Conservation (phyloP, 257 asterid genomes). For the Primulina eburnea region DNA sequence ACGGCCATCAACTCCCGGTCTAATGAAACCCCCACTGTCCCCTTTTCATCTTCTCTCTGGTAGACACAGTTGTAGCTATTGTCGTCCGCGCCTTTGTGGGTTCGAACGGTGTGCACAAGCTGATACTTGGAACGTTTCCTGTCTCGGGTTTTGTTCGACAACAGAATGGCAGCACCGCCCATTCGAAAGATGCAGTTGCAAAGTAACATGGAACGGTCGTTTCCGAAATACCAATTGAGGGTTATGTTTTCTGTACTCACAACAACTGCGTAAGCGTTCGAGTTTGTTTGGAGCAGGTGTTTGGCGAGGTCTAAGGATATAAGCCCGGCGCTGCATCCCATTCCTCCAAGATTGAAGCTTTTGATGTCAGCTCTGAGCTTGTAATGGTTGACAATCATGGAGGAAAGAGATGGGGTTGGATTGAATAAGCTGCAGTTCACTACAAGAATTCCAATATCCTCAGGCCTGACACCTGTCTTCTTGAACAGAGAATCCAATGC, state of each 20-base stretch:
- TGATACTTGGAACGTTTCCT: slow-evolving; percentile 43
- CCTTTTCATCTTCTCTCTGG: slow-evolving; percentile 51
- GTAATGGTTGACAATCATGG: slow-evolving; percentile 65
- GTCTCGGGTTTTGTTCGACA: slow-evolving; percentile 41
- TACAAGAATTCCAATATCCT: slow-evolving; percentile 48
- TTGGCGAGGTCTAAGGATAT: slow-evolving; percentile 51
- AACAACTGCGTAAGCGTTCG: slow-evolving; percentile 41
- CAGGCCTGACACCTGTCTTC: slow-evolving; percentile 32
- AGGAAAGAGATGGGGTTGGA: slow-evolving; percentile 57
- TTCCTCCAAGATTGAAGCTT: slow-evolving; percentile 57
- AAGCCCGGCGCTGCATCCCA: slow-evolving; percentile 68
- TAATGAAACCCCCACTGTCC: slow-evolving; percentile 41
- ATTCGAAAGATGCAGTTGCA: slow-evolving; percentile 60
- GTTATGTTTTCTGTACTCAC: slow-evolving; percentile 62
- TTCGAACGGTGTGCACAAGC: slow-evolving; percentile 50
- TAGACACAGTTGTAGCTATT: slow-evolving; percentile 54
- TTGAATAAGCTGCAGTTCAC: slow-evolving; percentile 59
- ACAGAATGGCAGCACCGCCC: slow-evolving; percentile 57
- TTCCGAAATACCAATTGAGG: slow-evolving; percentile 61
- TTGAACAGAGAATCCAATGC: slow-evolving; percentile 43
- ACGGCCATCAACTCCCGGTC: slow-evolving; percentile 55
- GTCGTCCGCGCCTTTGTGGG: slow-evolving; percentile 56
- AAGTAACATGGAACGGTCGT: slow-evolving; percentile 57
- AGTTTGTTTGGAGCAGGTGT: slow-evolving; percentile 50
- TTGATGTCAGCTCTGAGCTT: slow-evolving; percentile 48